Evolutionary conservation across 2,329 filamentous ascomycete species (phyloP).

Genomic region (Biscogniauxia sp.): DNA sequence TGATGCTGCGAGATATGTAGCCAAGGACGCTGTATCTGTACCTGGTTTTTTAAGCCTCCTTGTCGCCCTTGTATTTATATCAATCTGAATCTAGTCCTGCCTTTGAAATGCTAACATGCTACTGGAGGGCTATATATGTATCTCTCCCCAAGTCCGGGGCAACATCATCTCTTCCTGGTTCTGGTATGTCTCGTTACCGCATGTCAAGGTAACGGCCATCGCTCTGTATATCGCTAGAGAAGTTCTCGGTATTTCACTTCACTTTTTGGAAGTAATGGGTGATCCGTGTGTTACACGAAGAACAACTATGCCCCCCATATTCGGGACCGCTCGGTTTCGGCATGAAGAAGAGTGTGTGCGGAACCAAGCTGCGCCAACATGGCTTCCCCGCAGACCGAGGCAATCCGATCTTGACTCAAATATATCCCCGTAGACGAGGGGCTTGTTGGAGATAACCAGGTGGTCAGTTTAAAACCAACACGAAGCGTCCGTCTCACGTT

Average conservation of each 20-base stretch:
- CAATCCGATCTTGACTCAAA: not conserved
- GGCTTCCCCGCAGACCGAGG: not conserved
- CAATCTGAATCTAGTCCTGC: not conserved
- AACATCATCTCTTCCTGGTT: not conserved
- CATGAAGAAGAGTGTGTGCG: no score
- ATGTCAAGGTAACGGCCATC: not conserved
- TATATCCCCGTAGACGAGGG: not conserved
- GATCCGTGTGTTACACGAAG: no score
- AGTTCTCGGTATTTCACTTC: no score
- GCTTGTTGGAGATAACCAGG: not conserved
- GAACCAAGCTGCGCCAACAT: not conserved
- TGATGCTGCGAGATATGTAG: not conserved
- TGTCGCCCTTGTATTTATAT: not conserved
- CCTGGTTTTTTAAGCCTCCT: not conserved
- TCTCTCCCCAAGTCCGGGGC: not conserved
- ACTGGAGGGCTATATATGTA: not conserved
- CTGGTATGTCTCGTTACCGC: not conserved
- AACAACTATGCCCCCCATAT: no score
- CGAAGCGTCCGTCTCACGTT: constrained; percentile 18
- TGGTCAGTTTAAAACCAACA: not conserved
- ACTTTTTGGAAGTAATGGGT: no score
- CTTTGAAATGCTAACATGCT: not conserved
- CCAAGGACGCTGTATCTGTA: not conserved
- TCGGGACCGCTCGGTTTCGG: no score
- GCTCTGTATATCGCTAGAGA: no score